Base-by-base conservation (phyloP, 1,139 yeast genomes). In the Zygosaccharomyces sapae region DNA sequence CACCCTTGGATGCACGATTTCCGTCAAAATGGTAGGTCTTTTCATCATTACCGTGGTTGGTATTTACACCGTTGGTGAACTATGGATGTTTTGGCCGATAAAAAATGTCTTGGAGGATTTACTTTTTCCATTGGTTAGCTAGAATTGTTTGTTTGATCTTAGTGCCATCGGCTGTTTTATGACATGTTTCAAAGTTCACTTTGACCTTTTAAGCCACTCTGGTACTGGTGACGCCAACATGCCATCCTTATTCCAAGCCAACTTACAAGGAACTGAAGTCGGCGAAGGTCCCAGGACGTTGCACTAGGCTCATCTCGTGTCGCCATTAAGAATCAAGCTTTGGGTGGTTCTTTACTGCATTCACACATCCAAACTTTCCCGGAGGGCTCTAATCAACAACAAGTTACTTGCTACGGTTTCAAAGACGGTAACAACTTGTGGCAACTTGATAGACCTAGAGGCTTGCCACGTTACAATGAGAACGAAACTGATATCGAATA, bases 211-310 rank as follows among this genome's bases (percentile, higher is more conserved):
- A 57, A 79, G 79, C 57, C 83, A 81, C 56, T 72, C 86, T 10
- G 95, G 99, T 54, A 81, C 97, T 16, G 98, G 98, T 55, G 97
- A 92, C 66, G 94, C 96, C 43, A 86, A 86, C 62, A 94, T 94
- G 98, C 86, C 96, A 13, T 88, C 97, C 0, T 74, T 94, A 55
- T 92, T 92, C 79, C 98, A 92, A 72, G 98, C 98, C 46, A 86
- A 88, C 66, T 77, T 92, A 62, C 70, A 74, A 39, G 96, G 96
- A 34, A 80, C 92, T 31, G 81, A 79, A 49, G 83, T 90, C 52
- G 86, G 82, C 49, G 80, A 83, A 48, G 97, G 97, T 24, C 95
- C 98, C 75, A 96, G 68, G 96, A 90, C 58, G 74, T 92, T 42
- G 81, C 95, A 35, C 72, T 86, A 47, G 90, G 88, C 36, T 79